Evolutionary conservation across 345 rosid genomes (phyloP), one percentile per base, ranked within the genome.

Genomic region (Pelargonium nanum): DNA sequence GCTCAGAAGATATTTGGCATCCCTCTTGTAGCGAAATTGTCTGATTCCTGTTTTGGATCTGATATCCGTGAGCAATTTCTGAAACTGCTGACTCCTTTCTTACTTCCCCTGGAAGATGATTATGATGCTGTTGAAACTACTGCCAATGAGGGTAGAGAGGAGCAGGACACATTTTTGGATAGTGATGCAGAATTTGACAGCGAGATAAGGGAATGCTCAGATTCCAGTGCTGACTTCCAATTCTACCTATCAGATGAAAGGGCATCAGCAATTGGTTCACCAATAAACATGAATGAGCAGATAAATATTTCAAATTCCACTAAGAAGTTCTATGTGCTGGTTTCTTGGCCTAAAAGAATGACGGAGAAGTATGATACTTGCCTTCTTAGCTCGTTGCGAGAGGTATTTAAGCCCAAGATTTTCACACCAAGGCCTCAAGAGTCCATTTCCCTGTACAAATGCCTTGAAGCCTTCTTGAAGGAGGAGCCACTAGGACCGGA

Each of bases 401-500:
- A 85, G 72, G 62, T 85, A 65, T 83, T 71, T 77, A 83, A 55
- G 75, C 71, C 68, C 51, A 80, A 71, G 60, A 66, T 56, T 30
- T 66, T 75, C 70, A 50, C 69, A 52, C 69, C 70, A 67, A 77
- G 64, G 73, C 81, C 78, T 48, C 82, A 75, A 68, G 92, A 83
- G 57, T 78, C 81, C 23, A 67, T 76, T 67, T 76, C 89, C 61
- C 68, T 83, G 32, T 78, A 86, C 70, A 78, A 75, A 51, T 83
- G 89, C 75, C 89, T 81, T 8, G 83, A 86, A 78, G 83, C 87
- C 56, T 86, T 86, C 79, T 73, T 86, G 72, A 84, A 75, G 70
- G 87, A 78, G 74, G 89, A 86, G 58, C 93, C 89, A 55, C 72
- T 86, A 65, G 93, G 89, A 66, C 89, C 85, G 7, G 93, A 83